Conservation (phyloP, 257 asterid genomes). For the Solanum ossicruentum region DNA sequence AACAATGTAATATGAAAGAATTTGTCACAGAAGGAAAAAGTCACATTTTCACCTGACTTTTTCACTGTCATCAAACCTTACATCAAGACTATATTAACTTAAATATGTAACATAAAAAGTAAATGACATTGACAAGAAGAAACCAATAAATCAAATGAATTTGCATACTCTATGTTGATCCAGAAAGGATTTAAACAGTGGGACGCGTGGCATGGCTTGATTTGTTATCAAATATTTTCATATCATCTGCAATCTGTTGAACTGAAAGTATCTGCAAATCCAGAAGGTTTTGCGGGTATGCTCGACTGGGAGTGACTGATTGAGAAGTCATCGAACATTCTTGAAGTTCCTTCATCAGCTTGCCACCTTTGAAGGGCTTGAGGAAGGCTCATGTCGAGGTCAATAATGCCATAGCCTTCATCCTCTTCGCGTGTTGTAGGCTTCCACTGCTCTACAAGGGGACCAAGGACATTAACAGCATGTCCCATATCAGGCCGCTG, state of each 20-base stretch:
- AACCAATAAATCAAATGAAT: neutral
- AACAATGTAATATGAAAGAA: neutral
- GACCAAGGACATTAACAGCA: constrained; percentile 77
- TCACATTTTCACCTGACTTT: neutral
- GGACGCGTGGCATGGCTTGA: neutral
- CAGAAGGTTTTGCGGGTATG: constrained; percentile 64
- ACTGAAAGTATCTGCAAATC: constrained; percentile 55
- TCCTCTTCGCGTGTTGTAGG: constrained; percentile 60
- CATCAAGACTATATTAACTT: neutral
- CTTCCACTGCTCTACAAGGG: constrained; percentile 85
- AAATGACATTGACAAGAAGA: neutral
- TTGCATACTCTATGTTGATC: neutral
- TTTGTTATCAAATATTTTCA: neutral
- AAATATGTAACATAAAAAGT: neutral
- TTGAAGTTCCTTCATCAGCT: constrained; percentile 78
- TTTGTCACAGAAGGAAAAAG: neutral
- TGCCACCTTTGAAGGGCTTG: constrained; percentile 94
- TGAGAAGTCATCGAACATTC: constrained; percentile 75
- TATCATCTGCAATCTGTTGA: constrained; percentile 73
- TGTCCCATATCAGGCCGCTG: constrained; percentile 99
- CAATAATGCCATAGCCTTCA: constrained; percentile 50
- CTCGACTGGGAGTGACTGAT: constrained; percentile 59
- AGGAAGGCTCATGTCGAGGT: constrained; percentile 77
- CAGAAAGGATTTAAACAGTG: neutral
- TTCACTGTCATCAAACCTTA: neutral